phyloP scores from a whole-genome alignment of 768 basidiomycete species.

The Candolleomyces aberdarensis region DNA sequence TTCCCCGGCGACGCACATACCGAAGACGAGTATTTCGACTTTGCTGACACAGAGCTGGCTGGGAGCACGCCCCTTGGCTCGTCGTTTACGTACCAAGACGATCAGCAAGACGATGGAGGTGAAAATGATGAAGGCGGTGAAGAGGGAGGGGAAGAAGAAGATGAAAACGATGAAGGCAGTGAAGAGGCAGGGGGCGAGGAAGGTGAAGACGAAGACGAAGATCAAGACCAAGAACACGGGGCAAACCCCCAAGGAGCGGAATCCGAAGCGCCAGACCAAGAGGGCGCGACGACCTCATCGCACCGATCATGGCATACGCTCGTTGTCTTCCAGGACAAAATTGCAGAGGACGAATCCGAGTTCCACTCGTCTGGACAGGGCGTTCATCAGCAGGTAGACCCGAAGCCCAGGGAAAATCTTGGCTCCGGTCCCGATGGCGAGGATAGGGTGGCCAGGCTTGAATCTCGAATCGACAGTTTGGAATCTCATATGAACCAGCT shows the following conservation, averaged over 20 bases:
- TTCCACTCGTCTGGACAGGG: background rate
- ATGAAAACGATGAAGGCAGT: background rate
- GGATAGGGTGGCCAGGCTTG: background rate
- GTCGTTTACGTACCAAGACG: background rate
- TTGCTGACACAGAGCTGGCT: background rate
- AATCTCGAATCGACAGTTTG: background rate
- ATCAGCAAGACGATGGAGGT: background rate
- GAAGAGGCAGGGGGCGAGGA: background rate
- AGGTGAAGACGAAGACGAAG: background rate
- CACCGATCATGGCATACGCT: conserved; percentile 5
- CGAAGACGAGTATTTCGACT: background rate
- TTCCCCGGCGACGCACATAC: background rate
- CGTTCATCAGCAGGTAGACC: background rate
- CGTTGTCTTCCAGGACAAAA: background rate
- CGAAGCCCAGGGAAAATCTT: background rate
- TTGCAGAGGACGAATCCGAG: background rate
- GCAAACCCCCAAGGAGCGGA: background rate
- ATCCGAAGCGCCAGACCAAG: too few relatives aligned
- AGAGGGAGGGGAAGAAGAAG: background rate
- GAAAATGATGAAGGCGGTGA: background rate
- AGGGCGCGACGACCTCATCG: too few relatives aligned
- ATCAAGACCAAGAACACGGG: background rate
- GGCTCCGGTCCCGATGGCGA: background rate
- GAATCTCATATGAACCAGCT: background rate
- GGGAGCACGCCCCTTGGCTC: too few relatives aligned